Evolutionary conservation across 169 alveolate genomes (phyloP).

Genomic region (Plasmodium knowlesi): DNA sequence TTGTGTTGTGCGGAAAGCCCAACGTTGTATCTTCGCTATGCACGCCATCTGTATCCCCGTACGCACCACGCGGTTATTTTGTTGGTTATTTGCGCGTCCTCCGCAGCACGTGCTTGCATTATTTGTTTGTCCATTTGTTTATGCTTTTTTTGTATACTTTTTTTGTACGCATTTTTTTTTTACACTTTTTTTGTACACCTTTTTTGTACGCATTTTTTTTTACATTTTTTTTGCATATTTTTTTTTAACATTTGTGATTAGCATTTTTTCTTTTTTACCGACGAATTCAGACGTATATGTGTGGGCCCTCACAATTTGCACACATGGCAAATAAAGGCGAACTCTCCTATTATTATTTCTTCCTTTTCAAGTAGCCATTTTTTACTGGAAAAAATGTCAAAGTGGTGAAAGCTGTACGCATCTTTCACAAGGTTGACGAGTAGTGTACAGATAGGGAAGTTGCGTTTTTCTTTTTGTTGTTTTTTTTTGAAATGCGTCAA

Average conservation of each 20-base stretch:
- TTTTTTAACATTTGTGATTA: background rate
- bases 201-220: background rate
- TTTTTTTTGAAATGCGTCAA: background rate
- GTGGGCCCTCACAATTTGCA: background rate
- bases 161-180: background rate
- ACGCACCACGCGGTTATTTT: background rate
- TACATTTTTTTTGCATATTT: background rate
- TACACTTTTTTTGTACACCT: background rate
- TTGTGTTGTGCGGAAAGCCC: background rate
- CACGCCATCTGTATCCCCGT: background rate
- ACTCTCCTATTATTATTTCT: background rate
- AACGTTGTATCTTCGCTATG: background rate
- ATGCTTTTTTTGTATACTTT: background rate
- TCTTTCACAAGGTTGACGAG: background rate
- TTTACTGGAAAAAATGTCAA: background rate
- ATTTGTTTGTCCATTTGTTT: background rate
- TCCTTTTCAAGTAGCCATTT: background rate
- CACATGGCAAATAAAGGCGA: background rate
- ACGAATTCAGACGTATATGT: background rate
- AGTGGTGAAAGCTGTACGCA: background rate
- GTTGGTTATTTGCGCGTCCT: background rate
- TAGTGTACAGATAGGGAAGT: background rate
- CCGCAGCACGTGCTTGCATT: background rate
- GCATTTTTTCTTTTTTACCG: background rate
- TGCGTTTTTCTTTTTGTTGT: background rate